Base-by-base conservation (phyloP, 306 rosid genomes). In the Corylus avellana region DNA sequence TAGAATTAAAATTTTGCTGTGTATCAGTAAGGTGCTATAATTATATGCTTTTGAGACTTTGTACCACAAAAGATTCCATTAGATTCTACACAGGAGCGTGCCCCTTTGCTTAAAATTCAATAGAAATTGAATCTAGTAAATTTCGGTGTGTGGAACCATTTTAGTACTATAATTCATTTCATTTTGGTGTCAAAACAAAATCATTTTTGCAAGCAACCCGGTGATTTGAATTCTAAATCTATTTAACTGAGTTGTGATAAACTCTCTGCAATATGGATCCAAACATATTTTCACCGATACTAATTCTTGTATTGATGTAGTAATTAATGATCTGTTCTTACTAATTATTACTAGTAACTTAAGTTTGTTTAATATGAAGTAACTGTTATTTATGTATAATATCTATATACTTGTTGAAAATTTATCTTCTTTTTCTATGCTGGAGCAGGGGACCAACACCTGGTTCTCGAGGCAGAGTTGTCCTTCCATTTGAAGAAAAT, bases 401-500 rank as follows among this genome's bases (percentile, higher is more conserved):
- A 2, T 20, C 47, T 73, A 29, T 14, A 12, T 42, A 70, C 51
- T 42, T 68, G 37, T 27, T 61, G 57, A 29, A 64, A 76, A 17
- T 59, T 68, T 37, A 63, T 81, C 76, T 51, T 72, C 57, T 73
- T 59, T 77, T 67, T 61, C 84, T 32, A 63, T 47, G 70, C 74
- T 80, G 74, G 70, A 57, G 83, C 90, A 95, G 99, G 88, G 99
- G 99, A 62, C 99, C 99, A 37, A 89, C 90, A 64, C 82, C 75
- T 86, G 99, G 98, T 70, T 89, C 80, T 74, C 87, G 93, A 64
- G 99, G 99, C 42, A 91, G 85, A 88, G 92, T 96, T 87, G 77
- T 93, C 70, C 98, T 93, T 81, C 80, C 96, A 82, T 96, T 96
- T 85, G 99, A 93, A 88, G 96, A 91, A 67, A 95, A 95, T 50